phyloP scores from a whole-genome alignment of 176 grass and related monocot genomes.

The Zoysia pacifica region DNA sequence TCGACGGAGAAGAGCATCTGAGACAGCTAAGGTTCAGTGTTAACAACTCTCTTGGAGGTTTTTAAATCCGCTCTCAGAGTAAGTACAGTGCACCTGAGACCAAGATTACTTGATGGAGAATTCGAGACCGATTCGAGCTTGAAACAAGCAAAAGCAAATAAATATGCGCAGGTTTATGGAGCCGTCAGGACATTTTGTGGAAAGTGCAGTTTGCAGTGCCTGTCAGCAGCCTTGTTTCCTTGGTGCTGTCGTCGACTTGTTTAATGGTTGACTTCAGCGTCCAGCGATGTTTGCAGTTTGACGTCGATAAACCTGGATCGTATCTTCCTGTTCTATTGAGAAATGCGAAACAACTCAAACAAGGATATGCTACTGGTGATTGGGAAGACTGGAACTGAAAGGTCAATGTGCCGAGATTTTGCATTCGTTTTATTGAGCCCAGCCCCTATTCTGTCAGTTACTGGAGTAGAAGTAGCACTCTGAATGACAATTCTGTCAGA shows the following conservation, averaged over 20 bases:
- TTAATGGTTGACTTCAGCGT: conserved; percentile 44
- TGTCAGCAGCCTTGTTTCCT: conserved; percentile 18
- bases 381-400: conserved; percentile 17
- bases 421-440: conserved; percentile 25
- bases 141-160: background rate
- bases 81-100: conserved; percentile 38
- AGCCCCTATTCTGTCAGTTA: background rate
- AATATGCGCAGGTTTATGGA: conserved; percentile 10
- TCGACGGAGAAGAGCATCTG: conserved; percentile 38
- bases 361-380: background rate
- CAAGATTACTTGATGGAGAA: conserved; percentile 35
- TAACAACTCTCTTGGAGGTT: background rate
- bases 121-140: background rate
- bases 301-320: conserved; percentile 21
- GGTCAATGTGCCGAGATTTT: conserved; percentile 6
- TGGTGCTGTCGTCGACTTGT: conserved; percentile 13
- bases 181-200: conserved; percentile 31
- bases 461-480: background rate
- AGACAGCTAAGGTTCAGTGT: conserved; percentile 26
- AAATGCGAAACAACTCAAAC: background rate
- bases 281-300: conserved; percentile 17
- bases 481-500: background rate
- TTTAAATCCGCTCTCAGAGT: conserved; percentile 40
- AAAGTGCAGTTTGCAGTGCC: conserved; percentile 22
- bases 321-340: background rate